These are phyloP conservation scores for Breviolum minutum DNA, from an alignment of 73 alveolate genomes.

Conservation along the genomic window DNA sequence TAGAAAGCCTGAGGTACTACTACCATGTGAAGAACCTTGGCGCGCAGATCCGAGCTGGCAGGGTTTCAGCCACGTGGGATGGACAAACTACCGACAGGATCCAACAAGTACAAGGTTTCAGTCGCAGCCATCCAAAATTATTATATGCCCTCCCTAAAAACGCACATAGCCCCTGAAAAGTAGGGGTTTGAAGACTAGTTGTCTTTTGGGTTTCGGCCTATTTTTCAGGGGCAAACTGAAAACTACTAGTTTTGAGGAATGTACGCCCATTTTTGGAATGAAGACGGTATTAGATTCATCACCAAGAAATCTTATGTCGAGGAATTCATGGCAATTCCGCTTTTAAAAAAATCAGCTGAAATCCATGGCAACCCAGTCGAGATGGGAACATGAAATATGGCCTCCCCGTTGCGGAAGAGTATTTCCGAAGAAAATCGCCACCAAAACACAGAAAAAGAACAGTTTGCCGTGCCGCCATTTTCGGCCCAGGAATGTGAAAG, in stretches of 20 bases:
- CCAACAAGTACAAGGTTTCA: not conserved
- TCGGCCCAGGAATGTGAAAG: not conserved
- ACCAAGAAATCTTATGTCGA: too few relatives aligned
- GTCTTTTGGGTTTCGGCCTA: not conserved
- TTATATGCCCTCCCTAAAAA: too few relatives aligned
- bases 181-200: not conserved
- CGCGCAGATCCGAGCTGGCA: not conserved
- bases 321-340: too few relatives aligned
- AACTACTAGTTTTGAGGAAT: not conserved
- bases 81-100: not conserved
- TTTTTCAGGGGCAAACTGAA: not conserved
- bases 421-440: not conserved
- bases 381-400: too few relatives aligned
- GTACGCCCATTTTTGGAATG: not conserved
- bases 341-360: too few relatives aligned
- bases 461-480: not conserved
- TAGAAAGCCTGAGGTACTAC: too few relatives aligned
- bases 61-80: not conserved
- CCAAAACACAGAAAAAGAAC: not conserved
- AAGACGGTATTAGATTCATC: not conserved
- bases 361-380: too few relatives aligned
- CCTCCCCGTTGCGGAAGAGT: not conserved
- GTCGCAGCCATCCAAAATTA: too few relatives aligned
- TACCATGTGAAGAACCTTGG: slow-evolving; percentile 20
- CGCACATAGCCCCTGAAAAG: too few relatives aligned